Conservation (phyloP, 163 green algal species). For the Scenedesmus sp. region DNA sequence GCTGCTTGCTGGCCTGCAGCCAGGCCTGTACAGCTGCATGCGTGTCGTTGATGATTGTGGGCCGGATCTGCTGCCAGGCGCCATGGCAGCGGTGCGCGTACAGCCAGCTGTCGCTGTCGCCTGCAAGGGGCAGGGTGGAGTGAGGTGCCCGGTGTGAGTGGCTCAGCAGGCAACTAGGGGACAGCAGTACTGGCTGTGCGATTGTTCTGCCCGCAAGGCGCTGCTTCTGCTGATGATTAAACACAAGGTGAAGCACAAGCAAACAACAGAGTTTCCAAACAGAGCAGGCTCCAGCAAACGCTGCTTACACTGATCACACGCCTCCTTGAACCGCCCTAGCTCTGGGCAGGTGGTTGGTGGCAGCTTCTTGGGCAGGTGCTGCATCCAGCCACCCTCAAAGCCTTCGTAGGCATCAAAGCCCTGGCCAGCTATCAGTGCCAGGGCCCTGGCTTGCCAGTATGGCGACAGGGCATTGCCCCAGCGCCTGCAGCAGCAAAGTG, state of each 20-base stretch:
- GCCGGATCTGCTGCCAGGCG: conserved; percentile 38
- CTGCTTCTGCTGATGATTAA: neutral
- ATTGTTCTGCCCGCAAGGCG: neutral
- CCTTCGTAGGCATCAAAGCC: conserved; percentile 40
- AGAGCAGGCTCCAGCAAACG: neutral
- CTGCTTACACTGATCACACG: conserved; percentile 10
- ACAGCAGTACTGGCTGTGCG: neutral
- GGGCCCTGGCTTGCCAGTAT: conserved; percentile 49
- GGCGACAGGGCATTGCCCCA: conserved; percentile 45
- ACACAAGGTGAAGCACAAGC: neutral
- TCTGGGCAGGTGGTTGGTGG: conserved; percentile 33
- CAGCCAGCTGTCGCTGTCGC: conserved; percentile 35
- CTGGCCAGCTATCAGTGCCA: conserved; percentile 43
- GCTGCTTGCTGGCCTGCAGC: neutral
- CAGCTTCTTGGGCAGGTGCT: conserved; percentile 44
- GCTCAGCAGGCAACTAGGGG: too few species aligned
- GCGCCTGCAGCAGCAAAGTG: neutral
- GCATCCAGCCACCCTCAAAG: conserved; percentile 37
- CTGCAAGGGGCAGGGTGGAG: conserved; percentile 1
- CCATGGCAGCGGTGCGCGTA: conserved; percentile 48
- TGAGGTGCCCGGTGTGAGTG: too few species aligned
- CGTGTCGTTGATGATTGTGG: conserved; percentile 42
- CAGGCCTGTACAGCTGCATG: conserved; percentile 18
- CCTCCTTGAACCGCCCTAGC: neutral
- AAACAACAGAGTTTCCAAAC: neutral